Evolutionary conservation across 106 monocot species (phyloP).

Genomic region (Dioscorea alata): DNA sequence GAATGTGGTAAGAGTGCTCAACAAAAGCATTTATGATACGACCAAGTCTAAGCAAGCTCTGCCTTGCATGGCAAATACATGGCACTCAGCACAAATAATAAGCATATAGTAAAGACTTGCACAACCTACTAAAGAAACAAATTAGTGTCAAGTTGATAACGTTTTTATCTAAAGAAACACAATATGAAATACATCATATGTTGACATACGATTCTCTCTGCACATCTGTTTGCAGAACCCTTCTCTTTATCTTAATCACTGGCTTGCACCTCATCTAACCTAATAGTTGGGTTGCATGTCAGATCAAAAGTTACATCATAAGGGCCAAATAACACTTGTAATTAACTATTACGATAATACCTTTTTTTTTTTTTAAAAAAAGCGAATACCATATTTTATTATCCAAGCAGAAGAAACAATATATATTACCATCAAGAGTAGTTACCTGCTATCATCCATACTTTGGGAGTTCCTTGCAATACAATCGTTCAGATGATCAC

Average conservation of each 20-base stretch:
- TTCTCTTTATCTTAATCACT: constrained; percentile 16
- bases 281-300: constrained; percentile 17
- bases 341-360: constrained; percentile 2
- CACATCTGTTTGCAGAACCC: neutral
- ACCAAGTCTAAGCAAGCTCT: constrained; percentile 92
- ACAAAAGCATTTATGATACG: constrained; percentile 95
- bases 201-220: constrained; percentile 24
- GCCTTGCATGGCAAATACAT: constrained; percentile 36
- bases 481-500: constrained; percentile 12
- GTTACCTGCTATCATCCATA: constrained; percentile 32
- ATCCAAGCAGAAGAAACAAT: neutral
- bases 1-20: constrained; percentile 88
- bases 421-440: neutral
- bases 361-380: neutral
- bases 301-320: neutral
- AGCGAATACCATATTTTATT: no score
- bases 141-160: no score
- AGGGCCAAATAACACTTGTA: neutral
- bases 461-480: constrained; percentile 9
- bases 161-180: no score
- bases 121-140: no score
- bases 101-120: no score
- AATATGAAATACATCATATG: no score
- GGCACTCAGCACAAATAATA: no score
- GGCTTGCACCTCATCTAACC: constrained; percentile 29